Evolutionary conservation across 352 stramenopile species (phyloP).

Genomic region (Phytopythium vexans): DNA sequence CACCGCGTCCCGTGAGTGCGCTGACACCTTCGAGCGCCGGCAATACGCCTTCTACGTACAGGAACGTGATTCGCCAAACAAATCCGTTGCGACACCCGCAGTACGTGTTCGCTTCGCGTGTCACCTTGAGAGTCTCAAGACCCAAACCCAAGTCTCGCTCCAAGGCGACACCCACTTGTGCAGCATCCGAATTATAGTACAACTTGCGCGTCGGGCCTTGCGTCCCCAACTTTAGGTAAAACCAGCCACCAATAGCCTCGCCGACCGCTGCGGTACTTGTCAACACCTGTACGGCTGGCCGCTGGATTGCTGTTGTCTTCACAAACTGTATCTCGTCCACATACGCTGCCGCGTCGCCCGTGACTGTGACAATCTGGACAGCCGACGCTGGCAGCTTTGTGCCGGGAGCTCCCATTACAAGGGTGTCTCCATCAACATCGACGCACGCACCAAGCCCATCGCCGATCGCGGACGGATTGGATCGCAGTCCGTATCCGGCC

Average conservation of each 20-base stretch:
- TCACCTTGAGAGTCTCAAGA: slow-evolving; percentile 51
- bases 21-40: slow-evolving; percentile 37
- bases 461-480: slow-evolving; percentile 46
- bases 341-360: slow-evolving; percentile 45
- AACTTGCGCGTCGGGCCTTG: slow-evolving; percentile 57
- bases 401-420: slow-evolving; percentile 63
- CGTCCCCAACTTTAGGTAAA: slow-evolving; percentile 51
- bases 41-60: slow-evolving; percentile 58
- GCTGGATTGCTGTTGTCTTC: slow-evolving; percentile 44
- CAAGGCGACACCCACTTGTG: slow-evolving; percentile 60
- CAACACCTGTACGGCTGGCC: slow-evolving; percentile 64
- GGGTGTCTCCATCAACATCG: slow-evolving; percentile 60
- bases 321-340: slow-evolving; percentile 76
- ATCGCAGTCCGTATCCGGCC: slow-evolving; percentile 61
- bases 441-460: slow-evolving; percentile 63
- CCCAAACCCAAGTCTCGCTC: slow-evolving; percentile 78
- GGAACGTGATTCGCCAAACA: slow-evolving; percentile 78
- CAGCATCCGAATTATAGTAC: slow-evolving; percentile 65
- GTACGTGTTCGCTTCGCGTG: slow-evolving; percentile 55
- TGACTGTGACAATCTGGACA: slow-evolving; percentile 64
- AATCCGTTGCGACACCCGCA: slow-evolving; percentile 70
- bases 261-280: slow-evolving; percentile 62
- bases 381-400: slow-evolving; percentile 56
- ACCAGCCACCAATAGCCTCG: slow-evolving; percentile 70
- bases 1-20: slow-evolving; percentile 46